Evolutionary conservation across 495 filamentous ascomycete genomes (phyloP).

Genomic region (Hypoxylon fuscum): DNA sequence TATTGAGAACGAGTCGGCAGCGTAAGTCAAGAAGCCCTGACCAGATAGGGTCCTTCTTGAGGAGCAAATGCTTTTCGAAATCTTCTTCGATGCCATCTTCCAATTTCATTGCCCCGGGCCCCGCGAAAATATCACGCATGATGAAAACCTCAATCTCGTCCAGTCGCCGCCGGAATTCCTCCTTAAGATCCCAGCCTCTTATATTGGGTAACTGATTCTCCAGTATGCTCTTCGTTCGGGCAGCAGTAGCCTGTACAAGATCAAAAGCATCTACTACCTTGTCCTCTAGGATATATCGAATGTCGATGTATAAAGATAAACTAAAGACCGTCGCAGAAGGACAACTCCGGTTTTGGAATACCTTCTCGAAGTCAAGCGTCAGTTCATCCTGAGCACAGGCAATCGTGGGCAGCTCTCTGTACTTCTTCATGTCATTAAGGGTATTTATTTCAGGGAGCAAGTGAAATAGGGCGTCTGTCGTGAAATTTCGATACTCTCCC

Average conservation of each 20-base stretch:
- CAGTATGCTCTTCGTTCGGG: slow-evolving; percentile 16
- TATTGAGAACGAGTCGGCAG: slow-evolving; percentile 36
- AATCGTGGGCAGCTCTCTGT: slow-evolving; percentile 5
- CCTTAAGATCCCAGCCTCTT: slow-evolving; percentile 21
- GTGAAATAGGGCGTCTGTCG: slow-evolving; percentile 20
- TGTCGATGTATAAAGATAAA: slow-evolving; percentile 40
- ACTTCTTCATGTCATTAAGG: slow-evolving; percentile 36
- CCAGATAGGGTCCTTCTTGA: slow-evolving; percentile 40
- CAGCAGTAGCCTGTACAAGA: slow-evolving; percentile 27
- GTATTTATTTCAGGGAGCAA: slow-evolving; percentile 32
- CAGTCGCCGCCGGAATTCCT: slow-evolving; percentile 16
- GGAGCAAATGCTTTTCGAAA: slow-evolving; percentile 26
- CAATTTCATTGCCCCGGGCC: slow-evolving; percentile 20
- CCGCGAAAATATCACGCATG: slow-evolving; percentile 31
- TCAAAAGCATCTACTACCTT: slow-evolving; percentile 30
- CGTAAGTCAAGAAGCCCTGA: slow-evolving; percentile 42
- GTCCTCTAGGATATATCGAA: slow-evolving; percentile 44
- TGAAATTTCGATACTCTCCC: slow-evolving; percentile 21
- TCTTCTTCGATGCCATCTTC: slow-evolving; percentile 9
- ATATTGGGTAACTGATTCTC: slow-evolving; percentile 13
- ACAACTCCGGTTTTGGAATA: slow-evolving; percentile 11
- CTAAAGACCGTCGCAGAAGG: slow-evolving; percentile 34
- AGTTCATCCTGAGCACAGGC: slow-evolving; percentile 36
- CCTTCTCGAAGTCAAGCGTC: slow-evolving; percentile 27
- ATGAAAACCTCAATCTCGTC: slow-evolving; percentile 32